phyloP scores from a whole-genome alignment of 495 filamentous ascomycete genomes.

The Aspergillus olivimuriae region DNA sequence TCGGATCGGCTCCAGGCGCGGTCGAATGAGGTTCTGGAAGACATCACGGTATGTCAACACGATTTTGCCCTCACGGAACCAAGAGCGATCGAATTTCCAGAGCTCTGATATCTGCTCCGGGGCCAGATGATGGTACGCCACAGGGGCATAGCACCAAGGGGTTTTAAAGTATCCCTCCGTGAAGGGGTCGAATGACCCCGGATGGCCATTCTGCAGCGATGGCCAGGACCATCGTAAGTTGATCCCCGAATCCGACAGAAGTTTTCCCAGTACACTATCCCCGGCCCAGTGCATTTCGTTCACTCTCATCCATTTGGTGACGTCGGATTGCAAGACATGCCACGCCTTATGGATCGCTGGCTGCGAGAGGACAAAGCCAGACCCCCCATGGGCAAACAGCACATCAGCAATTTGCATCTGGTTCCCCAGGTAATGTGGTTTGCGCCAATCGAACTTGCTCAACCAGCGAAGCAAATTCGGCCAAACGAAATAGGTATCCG shows the following conservation, averaged over 20 bases:
- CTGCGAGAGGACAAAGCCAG: constrained; percentile 50
- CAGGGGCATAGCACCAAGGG: constrained; percentile 1
- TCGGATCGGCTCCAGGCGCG: neutral
- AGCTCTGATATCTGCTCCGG: neutral
- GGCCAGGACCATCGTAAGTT: neutral
- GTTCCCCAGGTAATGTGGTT: constrained; percentile 49
- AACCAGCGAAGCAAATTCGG: constrained; percentile 55
- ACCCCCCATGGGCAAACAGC: constrained; percentile 61
- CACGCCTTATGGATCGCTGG: constrained; percentile 26
- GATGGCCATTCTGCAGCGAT: neutral
- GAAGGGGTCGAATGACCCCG: neutral
- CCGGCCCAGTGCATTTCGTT: neutral
- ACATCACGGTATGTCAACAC: neutral
- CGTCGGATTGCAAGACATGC: neutral
- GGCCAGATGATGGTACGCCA: neutral
- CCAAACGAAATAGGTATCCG: constrained; percentile 63
- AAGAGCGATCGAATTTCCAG: neutral
- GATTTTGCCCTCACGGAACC: neutral
- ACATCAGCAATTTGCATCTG: constrained; percentile 39
- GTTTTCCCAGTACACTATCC: neutral
- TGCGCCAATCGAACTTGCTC: constrained; percentile 36
- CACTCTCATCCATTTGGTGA: neutral
- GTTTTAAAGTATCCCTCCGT: neutral
- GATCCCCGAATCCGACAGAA: neutral
- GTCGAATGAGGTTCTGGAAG: neutral